phyloP scores from a whole-genome alignment of 495 filamentous ascomycete genomes.

The Cryomyces antarcticus region DNA sequence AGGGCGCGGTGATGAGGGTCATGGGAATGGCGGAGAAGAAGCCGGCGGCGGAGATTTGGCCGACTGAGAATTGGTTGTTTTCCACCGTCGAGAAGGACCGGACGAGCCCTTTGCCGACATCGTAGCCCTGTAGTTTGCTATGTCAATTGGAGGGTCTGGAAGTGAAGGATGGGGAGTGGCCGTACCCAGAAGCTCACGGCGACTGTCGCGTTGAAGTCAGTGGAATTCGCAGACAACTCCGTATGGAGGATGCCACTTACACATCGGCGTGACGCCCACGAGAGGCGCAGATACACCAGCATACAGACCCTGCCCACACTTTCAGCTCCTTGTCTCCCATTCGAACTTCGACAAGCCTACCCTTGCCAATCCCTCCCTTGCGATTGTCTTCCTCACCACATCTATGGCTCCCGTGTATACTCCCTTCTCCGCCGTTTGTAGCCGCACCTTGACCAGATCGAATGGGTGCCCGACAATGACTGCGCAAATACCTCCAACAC shows the following conservation, averaged over 20 bases:
- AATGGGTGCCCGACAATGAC: constrained; percentile 92
- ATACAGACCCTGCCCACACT: constrained; percentile 56
- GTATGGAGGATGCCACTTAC: constrained; percentile 33
- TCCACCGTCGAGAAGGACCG: constrained; percentile 41
- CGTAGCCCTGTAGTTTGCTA: constrained; percentile 44
- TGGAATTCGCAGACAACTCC: background rate
- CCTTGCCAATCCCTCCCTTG: constrained; percentile 62
- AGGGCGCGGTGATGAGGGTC: constrained; percentile 93
- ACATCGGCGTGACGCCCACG: constrained; percentile 95
- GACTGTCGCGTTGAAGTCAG: constrained; percentile 29
- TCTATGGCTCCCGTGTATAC: constrained; percentile 82
- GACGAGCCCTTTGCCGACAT: constrained; percentile 79
- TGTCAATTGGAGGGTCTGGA: background rate
- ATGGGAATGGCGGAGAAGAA: constrained; percentile 97
- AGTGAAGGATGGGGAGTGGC: background rate
- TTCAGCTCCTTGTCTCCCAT: background rate
- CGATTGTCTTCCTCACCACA: constrained; percentile 71
- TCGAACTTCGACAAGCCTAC: constrained; percentile 2
- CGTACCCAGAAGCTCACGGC: constrained; percentile 80
- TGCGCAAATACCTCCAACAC: constrained; percentile 82
- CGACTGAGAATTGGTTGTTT: constrained; percentile 52
- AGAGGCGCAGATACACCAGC: constrained; percentile 92
- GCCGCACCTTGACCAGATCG: constrained; percentile 87
- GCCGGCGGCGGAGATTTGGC: constrained; percentile 75
- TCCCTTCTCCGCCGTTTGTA: constrained; percentile 89